A percentile compares a stretch with the other conserved stretches of the same genome.
These are phyloP conservation scores for Rubia occidens DNA, from an alignment of 305 asterid species.

Conservation along the genomic window DNA sequence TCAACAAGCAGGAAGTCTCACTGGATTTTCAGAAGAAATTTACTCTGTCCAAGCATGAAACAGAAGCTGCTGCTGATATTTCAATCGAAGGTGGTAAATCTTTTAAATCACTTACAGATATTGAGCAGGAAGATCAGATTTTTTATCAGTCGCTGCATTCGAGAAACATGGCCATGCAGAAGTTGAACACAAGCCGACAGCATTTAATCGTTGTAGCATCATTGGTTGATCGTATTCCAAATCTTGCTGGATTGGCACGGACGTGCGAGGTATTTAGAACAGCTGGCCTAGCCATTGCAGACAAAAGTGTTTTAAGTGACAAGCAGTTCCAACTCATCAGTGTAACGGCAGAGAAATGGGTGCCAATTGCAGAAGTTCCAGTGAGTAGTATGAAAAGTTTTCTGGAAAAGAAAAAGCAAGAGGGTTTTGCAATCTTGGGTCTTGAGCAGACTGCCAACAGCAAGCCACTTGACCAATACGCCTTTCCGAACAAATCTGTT, in stretches of 20 bases:
- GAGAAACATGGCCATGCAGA: constrained; percentile 52
- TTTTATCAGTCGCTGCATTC: constrained; percentile 56
- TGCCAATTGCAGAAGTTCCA: constrained; percentile 81
- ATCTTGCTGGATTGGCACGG: constrained; percentile 95
- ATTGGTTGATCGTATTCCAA: constrained; percentile 87
- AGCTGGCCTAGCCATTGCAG: constrained; percentile 67
- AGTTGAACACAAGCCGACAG: constrained; percentile 58
- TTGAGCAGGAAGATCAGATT: constrained; percentile 74
- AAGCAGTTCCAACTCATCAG: constrained; percentile 99
- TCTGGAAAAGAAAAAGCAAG: constrained; percentile 73
- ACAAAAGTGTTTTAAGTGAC: constrained; percentile 62
- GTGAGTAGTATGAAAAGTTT: constrained; percentile 53
- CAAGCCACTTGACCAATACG: constrained; percentile 61
- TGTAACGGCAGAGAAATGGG: constrained; percentile 96
- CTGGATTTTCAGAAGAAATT: constrained; percentile 79
- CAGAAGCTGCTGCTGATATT: constrained; percentile 32
- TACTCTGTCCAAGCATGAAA: constrained; percentile 51
- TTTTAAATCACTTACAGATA: constrained; percentile 50
- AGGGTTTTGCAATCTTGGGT: constrained; percentile 74
- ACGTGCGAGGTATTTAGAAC: constrained; percentile 95
- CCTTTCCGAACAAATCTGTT: constrained; percentile 60
- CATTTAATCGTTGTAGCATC: constrained; percentile 72
- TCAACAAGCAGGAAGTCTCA: constrained; percentile 28
- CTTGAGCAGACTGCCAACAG: constrained; percentile 98
- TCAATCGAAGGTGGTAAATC: constrained; percentile 32